Percentiles rank a stretch among this genome's conserved stretches.
Conservation (phyloP, 2,329 filamentous ascomycete genomes). For the Pseudogymnoascus sp. region DNA sequence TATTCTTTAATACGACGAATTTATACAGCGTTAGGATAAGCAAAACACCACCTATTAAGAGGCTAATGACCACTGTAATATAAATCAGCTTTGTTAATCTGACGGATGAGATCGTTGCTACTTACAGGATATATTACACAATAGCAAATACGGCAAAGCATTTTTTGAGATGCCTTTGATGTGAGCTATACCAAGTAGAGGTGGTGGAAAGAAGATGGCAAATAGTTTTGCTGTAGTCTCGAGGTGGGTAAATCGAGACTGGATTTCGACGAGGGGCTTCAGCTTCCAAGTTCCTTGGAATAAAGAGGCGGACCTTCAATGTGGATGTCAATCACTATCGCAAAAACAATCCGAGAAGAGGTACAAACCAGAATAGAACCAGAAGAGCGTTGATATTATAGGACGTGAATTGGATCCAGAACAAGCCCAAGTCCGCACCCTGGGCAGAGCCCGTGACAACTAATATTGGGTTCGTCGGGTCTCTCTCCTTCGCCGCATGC, state of each 20-base stretch:
- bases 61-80: conserved; percentile 34
- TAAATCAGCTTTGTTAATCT: conserved; percentile 4
- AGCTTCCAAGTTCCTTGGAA: conserved; percentile 2
- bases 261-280: not conserved
- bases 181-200: conserved; percentile 10
- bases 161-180: not conserved
- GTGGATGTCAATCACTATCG: not conserved
- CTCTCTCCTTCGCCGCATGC: not conserved
- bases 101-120: not conserved
- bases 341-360: not conserved
- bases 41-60: conserved; percentile 31
- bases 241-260: not conserved
- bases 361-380: conserved; percentile 12
- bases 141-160: not conserved
- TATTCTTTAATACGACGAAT: conserved; percentile 29
- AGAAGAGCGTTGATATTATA: conserved; percentile 12
- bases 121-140: not conserved
- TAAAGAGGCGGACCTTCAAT: not conserved
- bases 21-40: conserved; percentile 35
- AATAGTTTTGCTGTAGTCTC: conserved; percentile 9
- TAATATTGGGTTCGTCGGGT: not conserved
- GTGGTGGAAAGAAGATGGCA: conserved; percentile 7
- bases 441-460: conserved; percentile 5
- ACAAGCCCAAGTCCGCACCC: conserved; percentile 10
- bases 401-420: conserved; percentile 12